Evolutionary conservation across 129 eudicot genomes (phyloP).

Genomic region (Rutidosis leptorrhynchoides): DNA sequence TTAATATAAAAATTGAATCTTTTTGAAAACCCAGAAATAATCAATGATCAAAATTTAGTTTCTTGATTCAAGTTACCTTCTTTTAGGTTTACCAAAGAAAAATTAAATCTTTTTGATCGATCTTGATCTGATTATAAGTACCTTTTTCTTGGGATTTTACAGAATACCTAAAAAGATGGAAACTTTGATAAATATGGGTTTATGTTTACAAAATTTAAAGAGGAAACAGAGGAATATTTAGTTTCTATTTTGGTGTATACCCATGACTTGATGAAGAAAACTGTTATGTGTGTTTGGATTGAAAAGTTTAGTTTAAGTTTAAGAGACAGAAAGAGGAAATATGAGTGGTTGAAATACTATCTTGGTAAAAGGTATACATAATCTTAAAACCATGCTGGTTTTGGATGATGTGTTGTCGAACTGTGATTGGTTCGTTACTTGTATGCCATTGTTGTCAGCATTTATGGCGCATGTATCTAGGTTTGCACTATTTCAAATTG

Average conservation of each 20-base stretch:
- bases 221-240: constrained; percentile 33
- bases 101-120: constrained; percentile 12
- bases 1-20: not conserved
- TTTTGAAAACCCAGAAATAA: constrained; percentile 16
- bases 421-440: constrained; percentile 32
- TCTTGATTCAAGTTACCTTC: constrained; percentile 15
- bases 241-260: constrained; percentile 39
- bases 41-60: constrained; percentile 19
- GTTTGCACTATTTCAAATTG: constrained; percentile 12
- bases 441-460: constrained; percentile 24
- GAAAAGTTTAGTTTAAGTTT: not conserved
- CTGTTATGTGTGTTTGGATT: constrained; percentile 24
- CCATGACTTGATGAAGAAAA: constrained; percentile 28
- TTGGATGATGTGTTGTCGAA: constrained; percentile 50
- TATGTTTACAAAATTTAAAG: constrained; percentile 15
- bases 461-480: constrained; percentile 24
- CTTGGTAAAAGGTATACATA: constrained; percentile 16
- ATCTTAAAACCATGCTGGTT: constrained; percentile 38
- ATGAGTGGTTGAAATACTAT: constrained; percentile 27
- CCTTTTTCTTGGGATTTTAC: constrained; percentile 12
- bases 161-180: constrained; percentile 29
- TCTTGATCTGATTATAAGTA: constrained; percentile 19
- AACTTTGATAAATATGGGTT: constrained; percentile 11
- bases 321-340: constrained; percentile 14
- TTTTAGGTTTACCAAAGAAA: not conserved